These are phyloP conservation scores for Hyphopichia buzzinii DNA, from an alignment of 1,139 yeast genomes.

Conservation along the genomic window DNA sequence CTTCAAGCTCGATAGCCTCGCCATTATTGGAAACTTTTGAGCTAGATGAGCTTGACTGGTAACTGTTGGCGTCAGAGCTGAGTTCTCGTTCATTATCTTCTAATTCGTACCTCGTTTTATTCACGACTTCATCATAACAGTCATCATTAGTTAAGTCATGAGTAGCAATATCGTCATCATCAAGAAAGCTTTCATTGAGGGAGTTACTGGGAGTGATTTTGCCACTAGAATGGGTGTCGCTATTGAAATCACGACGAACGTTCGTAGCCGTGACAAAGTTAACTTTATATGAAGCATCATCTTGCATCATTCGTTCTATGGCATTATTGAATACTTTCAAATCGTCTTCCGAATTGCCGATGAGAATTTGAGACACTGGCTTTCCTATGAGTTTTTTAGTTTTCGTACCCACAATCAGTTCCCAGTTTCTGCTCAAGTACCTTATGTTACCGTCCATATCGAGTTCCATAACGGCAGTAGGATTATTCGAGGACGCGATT, in stretches of 20 bases:
- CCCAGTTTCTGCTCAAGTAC: constrained; percentile 78
- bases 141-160: constrained; percentile 1
- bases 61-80: background rate
- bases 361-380: constrained; percentile 63
- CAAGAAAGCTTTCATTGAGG: constrained; percentile 3
- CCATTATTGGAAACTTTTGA: constrained; percentile 54
- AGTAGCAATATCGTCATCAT: constrained; percentile 1
- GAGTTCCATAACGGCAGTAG: constrained; percentile 83
- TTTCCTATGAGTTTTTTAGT: constrained; percentile 51
- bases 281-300: constrained; percentile 76
- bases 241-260: constrained; percentile 14
- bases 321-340: constrained; percentile 69
- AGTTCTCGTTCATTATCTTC: background rate
- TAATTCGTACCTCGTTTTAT: constrained; percentile 1
- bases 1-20: constrained; percentile 73
- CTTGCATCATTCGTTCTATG: constrained; percentile 64
- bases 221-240: constrained; percentile 14
- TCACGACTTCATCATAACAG: constrained; percentile 1
- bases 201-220: constrained; percentile 31
- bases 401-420: constrained; percentile 65
- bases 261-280: constrained; percentile 63
- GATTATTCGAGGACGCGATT: constrained; percentile 64
- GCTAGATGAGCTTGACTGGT: constrained; percentile 18
- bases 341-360: constrained; percentile 65
- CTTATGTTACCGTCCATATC: constrained; percentile 77